Base-by-base conservation (phyloP, 2,329 filamentous ascomycete genomes). In the Alternaria triticina region DNA sequence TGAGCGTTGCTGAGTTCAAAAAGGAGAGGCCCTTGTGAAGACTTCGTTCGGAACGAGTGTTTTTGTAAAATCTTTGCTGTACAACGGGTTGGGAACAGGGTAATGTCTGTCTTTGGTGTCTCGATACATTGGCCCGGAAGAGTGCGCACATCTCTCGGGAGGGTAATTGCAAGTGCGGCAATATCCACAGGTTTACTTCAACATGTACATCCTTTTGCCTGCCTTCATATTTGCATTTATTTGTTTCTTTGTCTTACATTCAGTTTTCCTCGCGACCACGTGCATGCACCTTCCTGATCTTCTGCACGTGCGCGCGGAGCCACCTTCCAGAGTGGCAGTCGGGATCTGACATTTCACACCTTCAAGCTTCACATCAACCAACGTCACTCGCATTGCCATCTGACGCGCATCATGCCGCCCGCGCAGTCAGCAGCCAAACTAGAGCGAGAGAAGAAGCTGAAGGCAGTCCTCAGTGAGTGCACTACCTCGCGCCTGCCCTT, bases 1-100 rank as follows among this genome's bases (percentile, higher is more conserved):
- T 98, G 78, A 97, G 95, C 66, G 96, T 98, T 68, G 99, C 98
- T 83, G 96, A 99, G 80, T 87, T 98, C 78, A 99, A 99, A 85
- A 91, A 95, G 84, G 95, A 98, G 83, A 99, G 4, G n/a, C 12
- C 23, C 5, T 17, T 13, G 10, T 4, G 11, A n/a, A 9, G 12
- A 12, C 6, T 10, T 44, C 7, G 27, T 20, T 27, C 25, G 9
- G 9, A 27, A 17, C 11, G 8, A 15, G 47, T 49, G 45, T 27
- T 30, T n/a, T 25, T 55, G 15, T 54, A 50, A 5, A n/a, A 33
- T 22, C 5, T 51, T 22, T 59, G 25, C 23, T 44, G n/a, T 40
- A 17, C 33, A 44, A 27, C 44, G 30, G 20, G 44, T 15, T 13
- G 25, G 23, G 12, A 25, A 47, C 23, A 27, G 9, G 40, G 30